Evolutionary conservation across 768 basidiomycete genomes (phyloP), one percentile per base, ranked within the genome.

Genomic region (Saitozyma podzolica): DNA sequence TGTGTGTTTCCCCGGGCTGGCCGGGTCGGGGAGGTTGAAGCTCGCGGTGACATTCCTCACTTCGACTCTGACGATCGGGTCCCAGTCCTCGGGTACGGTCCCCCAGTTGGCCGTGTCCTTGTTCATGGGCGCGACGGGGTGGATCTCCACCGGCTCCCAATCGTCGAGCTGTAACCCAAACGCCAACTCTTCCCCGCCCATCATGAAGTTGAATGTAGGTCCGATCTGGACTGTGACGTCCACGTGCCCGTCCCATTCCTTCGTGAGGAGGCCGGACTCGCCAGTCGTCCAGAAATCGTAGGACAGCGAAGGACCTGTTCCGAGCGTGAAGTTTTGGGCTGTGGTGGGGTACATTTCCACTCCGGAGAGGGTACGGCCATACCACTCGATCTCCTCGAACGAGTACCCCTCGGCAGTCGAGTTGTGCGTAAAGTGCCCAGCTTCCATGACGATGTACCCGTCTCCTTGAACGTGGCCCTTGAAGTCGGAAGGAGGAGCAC

Each of bases 371-470:
- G 86, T 87, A 10, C 84, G 80, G 7, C 88, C 87, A 56, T 86
- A 84, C 0, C 85, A 84, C 2, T 85, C 85, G 5, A 89, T 75
- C 54, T 86, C 83, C 8, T 81, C 83, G 86, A 87, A 89, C 7
- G 82, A 76, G 53, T 87, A 82, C 7, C 83, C 84, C 47, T 81
- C 77, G 6, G 85, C 85, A 6, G 84, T 70, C 1, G 80, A 80
- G 66, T 83, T 84, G 7, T 83, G 80, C 1, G 83, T 78, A 0
- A 84, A 80, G 72, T 89, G 87, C 1, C 82, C 85, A 43, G 87
- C 88, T 68, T 89, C 87, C 39, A 88, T 87, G 0, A 86, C 85
- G 47, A 89, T 81, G 17, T 83, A 84, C 11, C 87, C 86, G 50
- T 85, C 82, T 19, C 83, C 85, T 65, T 89, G 86, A 29, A 89